Conservation (phyloP, 2,329 filamentous ascomycete genomes). For the Colletotrichum coccodes region DNA sequence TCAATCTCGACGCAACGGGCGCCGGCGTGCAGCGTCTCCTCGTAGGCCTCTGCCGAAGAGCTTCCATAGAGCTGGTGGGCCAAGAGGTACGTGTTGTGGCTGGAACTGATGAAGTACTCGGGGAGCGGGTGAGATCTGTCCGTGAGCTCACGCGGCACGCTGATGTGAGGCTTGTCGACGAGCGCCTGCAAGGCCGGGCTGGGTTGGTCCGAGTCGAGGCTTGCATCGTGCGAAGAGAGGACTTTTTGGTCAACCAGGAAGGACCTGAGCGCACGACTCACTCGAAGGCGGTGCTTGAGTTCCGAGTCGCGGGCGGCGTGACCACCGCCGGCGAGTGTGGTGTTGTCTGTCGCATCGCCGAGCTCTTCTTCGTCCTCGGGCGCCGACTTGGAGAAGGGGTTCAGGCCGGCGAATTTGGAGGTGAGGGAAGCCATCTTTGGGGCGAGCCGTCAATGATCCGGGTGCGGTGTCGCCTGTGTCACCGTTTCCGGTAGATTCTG, state of each 20-base stretch:
- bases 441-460: neutral
- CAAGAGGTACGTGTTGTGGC: constrained; percentile 78
- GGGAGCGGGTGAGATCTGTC: constrained; percentile 70
- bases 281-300: constrained; percentile 63
- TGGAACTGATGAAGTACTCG: constrained; percentile 78
- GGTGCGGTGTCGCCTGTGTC: neutral
- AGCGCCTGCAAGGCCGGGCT: constrained; percentile 59
- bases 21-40: constrained; percentile 69
- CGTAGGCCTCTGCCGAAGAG: constrained; percentile 71
- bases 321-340: constrained; percentile 68
- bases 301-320: constrained; percentile 59
- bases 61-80: constrained; percentile 76
- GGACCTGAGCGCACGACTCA: constrained; percentile 67
- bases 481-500: neutral
- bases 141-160: constrained; percentile 63
- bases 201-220: constrained; percentile 50
- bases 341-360: constrained; percentile 61
- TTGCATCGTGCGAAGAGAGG: constrained; percentile 58
- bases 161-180: constrained; percentile 66
- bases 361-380: constrained; percentile 56
- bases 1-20: constrained; percentile 80
- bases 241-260: constrained; percentile 65
- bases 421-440: constrained; percentile 19
- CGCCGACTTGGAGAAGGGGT: constrained; percentile 45
- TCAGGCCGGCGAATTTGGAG: constrained; percentile 47